Percentiles rank a stretch among this genome's conserved stretches.
phyloP scores from a whole-genome alignment of 1,139 yeast species.

The Nakaseomyces kungkrabaensis region DNA sequence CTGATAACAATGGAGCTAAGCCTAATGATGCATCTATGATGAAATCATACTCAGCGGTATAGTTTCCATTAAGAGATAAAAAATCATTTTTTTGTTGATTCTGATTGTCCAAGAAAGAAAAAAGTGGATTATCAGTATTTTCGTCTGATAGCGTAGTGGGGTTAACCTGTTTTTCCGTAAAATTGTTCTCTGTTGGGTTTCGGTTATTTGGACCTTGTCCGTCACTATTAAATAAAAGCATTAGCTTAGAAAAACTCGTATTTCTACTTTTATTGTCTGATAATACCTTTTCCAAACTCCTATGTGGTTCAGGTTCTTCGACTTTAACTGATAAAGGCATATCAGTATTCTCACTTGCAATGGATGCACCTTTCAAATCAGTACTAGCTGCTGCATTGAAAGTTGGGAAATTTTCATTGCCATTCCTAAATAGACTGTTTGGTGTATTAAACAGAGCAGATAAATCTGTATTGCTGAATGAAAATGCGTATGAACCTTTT shows the following conservation, averaged over 20 bases:
- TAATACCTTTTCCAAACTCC: background rate
- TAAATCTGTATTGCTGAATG: slow-evolving; percentile 22
- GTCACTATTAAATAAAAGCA: slow-evolving; percentile 3
- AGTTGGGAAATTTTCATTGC: background rate
- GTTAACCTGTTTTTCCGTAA: background rate
- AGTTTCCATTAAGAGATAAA: background rate
- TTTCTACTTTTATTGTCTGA: slow-evolving; percentile 1
- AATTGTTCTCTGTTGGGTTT: background rate
- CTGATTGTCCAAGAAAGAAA: background rate
- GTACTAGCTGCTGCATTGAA: background rate
- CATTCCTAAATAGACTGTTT: background rate
- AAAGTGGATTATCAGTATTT: background rate
- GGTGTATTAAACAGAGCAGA: slow-evolving; percentile 17
- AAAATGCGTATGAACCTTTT: slow-evolving; percentile 18
- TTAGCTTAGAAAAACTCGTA: slow-evolving; percentile 4
- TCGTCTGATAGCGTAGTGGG: background rate
- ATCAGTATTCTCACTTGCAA: background rate
- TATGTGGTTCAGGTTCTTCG: background rate
- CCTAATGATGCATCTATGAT: slow-evolving; percentile 29
- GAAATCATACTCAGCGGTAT: slow-evolving; percentile 14
- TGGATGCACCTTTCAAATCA: background rate
- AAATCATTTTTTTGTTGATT: slow-evolving; percentile 1
- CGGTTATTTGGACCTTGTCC: background rate
- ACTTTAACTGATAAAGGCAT: background rate
- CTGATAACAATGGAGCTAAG: slow-evolving; percentile 22